These are phyloP conservation scores for Tremellales sp. DNA, from an alignment of 1,284 basidiomycete genomes.

Conservation along the genomic window DNA sequence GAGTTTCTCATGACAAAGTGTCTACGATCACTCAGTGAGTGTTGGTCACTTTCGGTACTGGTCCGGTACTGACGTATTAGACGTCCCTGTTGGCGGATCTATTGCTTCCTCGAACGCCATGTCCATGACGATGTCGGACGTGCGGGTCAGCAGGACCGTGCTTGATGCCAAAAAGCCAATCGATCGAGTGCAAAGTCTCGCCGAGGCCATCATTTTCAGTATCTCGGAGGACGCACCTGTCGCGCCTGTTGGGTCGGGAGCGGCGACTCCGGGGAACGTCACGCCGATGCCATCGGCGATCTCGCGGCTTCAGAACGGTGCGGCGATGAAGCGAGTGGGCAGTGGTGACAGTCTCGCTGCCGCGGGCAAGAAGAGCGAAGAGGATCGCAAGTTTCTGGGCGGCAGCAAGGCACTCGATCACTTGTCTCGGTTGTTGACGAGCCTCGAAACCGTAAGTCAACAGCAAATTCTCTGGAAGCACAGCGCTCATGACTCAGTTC, in stretches of 20 bases:
- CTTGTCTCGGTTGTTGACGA: slow-evolving; percentile 81
- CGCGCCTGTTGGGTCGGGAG: slow-evolving; percentile 46
- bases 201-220: slow-evolving; percentile 84
- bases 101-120: slow-evolving; percentile 38
- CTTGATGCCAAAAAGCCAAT: slow-evolving; percentile 71
- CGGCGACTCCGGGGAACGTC: slow-evolving; percentile 53
- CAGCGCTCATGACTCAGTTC: slow-evolving; percentile 18
- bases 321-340: slow-evolving; percentile 47
- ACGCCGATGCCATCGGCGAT: slow-evolving; percentile 22
- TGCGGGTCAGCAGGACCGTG: slow-evolving; percentile 60
- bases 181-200: slow-evolving; percentile 70
- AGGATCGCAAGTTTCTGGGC: slow-evolving; percentile 59
- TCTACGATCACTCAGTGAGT: slow-evolving; percentile 78
- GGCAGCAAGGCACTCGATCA: slow-evolving; percentile 88
- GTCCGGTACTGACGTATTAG: slow-evolving; percentile 36
- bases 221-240: slow-evolving; percentile 77
- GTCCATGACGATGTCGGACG: slow-evolving; percentile 51
- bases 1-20: slow-evolving; percentile 80
- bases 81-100: slow-evolving; percentile 49
- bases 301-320: slow-evolving; percentile 31
- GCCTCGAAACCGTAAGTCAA: slow-evolving; percentile 68
- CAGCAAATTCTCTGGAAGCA: neutral
- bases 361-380: slow-evolving; percentile 40
- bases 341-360: slow-evolving; percentile 42
- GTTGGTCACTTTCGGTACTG: neutral